These are phyloP conservation scores for Monosporozyma yasuniensis DNA, from an alignment of 805 yeast species.

Conservation along the genomic window DNA sequence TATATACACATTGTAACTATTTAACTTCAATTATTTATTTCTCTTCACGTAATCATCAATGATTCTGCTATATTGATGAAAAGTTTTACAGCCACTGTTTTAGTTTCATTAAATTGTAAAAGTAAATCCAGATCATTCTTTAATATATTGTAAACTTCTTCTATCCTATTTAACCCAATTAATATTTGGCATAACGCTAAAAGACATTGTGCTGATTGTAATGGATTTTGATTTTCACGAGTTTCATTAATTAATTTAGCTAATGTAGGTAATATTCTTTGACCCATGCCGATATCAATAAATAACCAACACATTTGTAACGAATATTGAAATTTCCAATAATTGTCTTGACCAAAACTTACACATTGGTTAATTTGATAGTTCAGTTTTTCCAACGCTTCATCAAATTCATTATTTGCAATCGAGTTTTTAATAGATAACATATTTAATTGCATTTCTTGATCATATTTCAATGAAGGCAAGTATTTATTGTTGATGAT, in stretches of 20 bases:
- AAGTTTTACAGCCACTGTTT: background rate
- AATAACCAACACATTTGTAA: constrained; percentile 24
- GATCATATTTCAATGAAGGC: constrained; percentile 26
- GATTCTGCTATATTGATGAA: background rate
- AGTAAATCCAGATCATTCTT: constrained; percentile 4
- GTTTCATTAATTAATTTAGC: constrained; percentile 44
- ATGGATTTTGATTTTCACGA: constrained; percentile 36
- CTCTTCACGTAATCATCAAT: background rate
- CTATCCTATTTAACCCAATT: constrained; percentile 32
- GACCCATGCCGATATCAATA: constrained; percentile 35
- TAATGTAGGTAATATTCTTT: constrained; percentile 42
- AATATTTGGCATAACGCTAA: constrained; percentile 39
- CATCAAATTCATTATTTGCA: constrained; percentile 24
- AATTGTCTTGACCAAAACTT: constrained; percentile 20
- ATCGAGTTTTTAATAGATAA: constrained; percentile 34
- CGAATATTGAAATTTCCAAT: constrained; percentile 24
- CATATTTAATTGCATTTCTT: constrained; percentile 34
- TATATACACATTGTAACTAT: background rate
- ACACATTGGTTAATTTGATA: constrained; percentile 16
- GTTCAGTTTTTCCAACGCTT: constrained; percentile 21
- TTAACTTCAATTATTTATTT: background rate
- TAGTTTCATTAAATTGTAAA: constrained; percentile 5
- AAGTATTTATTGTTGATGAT: constrained; percentile 34
- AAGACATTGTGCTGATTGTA: constrained; percentile 40
- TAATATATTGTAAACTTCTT: constrained; percentile 29